Conservation (phyloP, 345 rosid genomes). For the Bretschneidera sinensis region DNA sequence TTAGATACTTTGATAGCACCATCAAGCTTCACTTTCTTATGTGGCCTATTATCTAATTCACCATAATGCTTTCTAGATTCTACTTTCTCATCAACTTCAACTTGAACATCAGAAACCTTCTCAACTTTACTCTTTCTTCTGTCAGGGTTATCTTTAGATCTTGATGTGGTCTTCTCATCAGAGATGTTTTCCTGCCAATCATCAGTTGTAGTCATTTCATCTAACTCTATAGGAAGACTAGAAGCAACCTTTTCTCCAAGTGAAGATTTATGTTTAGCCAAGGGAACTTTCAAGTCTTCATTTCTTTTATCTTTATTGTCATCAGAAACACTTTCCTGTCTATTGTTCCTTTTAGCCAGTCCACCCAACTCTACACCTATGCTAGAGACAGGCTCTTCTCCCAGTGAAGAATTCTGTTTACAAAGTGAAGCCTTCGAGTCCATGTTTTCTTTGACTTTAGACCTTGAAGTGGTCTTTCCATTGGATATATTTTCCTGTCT, state of each 20-base stretch:
- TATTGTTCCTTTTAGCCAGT: too few species aligned
- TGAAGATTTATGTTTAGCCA: slow-evolving; percentile 16
- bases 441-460: too few species aligned
- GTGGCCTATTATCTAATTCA: slow-evolving; percentile 37
- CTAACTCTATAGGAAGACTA: neutral
- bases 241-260: slow-evolving; percentile 21
- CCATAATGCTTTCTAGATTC: slow-evolving; percentile 23
- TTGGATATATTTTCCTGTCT: too few species aligned
- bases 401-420: too few species aligned
- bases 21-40: slow-evolving; percentile 49
- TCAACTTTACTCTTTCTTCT: slow-evolving; percentile 20
- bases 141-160: slow-evolving; percentile 16
- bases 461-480: too few species aligned
- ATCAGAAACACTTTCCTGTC: slow-evolving; percentile 5
- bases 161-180: slow-evolving; percentile 8
- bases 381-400: too few species aligned
- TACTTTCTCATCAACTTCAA: slow-evolving; percentile 27
- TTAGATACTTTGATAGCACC: slow-evolving; percentile 18
- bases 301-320: slow-evolving; percentile 19
- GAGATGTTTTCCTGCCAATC: neutral
- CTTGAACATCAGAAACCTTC: slow-evolving; percentile 10
- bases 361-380: too few species aligned
- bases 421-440: too few species aligned
- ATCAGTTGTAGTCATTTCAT: slow-evolving; percentile 6
- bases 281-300: slow-evolving; percentile 9